Conservation (phyloP, 495 filamentous ascomycete genomes). For the Penicillium psychrofluorescens region DNA sequence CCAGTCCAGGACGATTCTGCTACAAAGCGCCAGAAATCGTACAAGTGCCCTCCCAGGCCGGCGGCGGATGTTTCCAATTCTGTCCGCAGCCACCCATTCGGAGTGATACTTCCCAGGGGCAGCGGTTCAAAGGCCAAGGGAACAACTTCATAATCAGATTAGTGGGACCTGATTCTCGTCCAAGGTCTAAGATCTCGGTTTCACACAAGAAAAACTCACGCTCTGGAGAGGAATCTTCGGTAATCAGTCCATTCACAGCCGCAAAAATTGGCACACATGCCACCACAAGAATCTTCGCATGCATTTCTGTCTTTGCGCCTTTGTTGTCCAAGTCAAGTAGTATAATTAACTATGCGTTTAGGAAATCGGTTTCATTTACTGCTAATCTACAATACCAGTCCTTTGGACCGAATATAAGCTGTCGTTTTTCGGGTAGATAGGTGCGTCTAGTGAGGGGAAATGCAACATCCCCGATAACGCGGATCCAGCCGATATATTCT, state of each 20-base stretch:
- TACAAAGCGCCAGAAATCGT: slow-evolving; percentile 54
- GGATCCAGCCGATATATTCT: background rate
- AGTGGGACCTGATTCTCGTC: background rate
- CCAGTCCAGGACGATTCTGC: slow-evolving; percentile 49
- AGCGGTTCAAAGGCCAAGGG: slow-evolving; percentile 40
- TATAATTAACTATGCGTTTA: no score
- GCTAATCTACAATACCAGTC: no score
- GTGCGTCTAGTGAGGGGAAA: slow-evolving; percentile 9
- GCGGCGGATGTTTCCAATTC: slow-evolving; percentile 44
- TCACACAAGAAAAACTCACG: no score
- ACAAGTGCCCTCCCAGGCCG: slow-evolving; percentile 53
- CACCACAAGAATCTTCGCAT: no score
- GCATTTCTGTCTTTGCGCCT: no score
- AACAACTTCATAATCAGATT: slow-evolving; percentile 11
- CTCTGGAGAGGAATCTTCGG: background rate
- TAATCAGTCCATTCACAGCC: no score
- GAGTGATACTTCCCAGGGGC: slow-evolving; percentile 50
- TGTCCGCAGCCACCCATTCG: slow-evolving; percentile 54
- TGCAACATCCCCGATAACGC: slow-evolving; percentile 5
- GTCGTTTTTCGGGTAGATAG: background rate
- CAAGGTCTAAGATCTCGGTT: no score
- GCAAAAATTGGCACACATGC: no score
- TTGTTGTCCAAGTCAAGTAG: no score
- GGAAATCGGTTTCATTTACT: no score
- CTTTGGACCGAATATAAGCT: no score